Evolutionary conservation across 352 stramenopile species (phyloP).

Genomic region (Pythium grandisporangium): DNA sequence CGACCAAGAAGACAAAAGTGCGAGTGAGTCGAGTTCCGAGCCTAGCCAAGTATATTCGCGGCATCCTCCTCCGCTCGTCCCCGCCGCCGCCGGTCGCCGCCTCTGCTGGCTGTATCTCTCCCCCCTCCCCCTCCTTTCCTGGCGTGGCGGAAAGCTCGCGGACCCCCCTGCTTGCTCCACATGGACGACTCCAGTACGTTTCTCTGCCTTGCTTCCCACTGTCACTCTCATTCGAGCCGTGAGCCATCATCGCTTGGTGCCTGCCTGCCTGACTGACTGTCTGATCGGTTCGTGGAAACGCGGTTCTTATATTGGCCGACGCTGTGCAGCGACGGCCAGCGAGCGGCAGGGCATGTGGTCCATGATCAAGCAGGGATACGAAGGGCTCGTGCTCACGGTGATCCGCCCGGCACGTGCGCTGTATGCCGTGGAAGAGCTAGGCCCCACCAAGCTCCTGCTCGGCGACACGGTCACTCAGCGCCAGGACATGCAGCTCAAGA

Average conservation of each 20-base stretch:
- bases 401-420: slow-evolving; percentile 62
- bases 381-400: slow-evolving; percentile 72
- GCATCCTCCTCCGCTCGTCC: too few relatives aligned
- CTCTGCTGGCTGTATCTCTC: not conserved
- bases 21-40: too few relatives aligned
- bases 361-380: slow-evolving; percentile 78
- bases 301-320: too few relatives aligned
- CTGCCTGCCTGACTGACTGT: too few relatives aligned
- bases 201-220: not conserved
- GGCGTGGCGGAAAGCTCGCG: not conserved
- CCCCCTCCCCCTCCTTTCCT: not conserved
- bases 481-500: slow-evolving; percentile 68
- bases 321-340: slow-evolving; percentile 13
- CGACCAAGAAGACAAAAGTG: too few relatives aligned
- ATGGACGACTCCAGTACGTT: slow-evolving; percentile 19
- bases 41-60: too few relatives aligned
- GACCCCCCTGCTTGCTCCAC: not conserved
- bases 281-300: too few relatives aligned
- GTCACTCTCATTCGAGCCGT: not conserved
- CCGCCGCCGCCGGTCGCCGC: too few relatives aligned
- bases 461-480: slow-evolving; percentile 50
- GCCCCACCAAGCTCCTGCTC: slow-evolving; percentile 44
- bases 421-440: slow-evolving; percentile 56
- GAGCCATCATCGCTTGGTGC: too few relatives aligned
- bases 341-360: slow-evolving; percentile 71